These are phyloP conservation scores for Cystofilobasidium macerans DNA, from an alignment of 768 basidiomycete genomes.

Conservation along the genomic window DNA sequence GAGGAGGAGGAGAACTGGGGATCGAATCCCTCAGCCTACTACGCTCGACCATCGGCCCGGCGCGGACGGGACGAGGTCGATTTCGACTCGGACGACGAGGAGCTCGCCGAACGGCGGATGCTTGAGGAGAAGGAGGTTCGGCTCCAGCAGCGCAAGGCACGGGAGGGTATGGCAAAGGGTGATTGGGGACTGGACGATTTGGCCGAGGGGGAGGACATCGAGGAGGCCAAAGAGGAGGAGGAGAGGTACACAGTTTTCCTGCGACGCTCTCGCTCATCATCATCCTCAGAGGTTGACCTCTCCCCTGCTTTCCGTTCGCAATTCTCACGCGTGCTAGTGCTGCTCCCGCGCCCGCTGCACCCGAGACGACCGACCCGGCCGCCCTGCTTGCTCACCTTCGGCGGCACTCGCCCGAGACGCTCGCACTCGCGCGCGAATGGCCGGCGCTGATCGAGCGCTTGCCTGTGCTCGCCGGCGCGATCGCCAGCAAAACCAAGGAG, in stretches of 20 bases:
- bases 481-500: slow-evolving; percentile 40
- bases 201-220: slow-evolving; percentile 31
- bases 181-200: slow-evolving; percentile 66
- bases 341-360: not conserved
- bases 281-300: no score
- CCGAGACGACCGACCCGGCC: slow-evolving; percentile 17
- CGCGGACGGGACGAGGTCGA: slow-evolving; percentile 47
- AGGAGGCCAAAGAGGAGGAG: slow-evolving; percentile 34
- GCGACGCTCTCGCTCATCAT: not conserved
- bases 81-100: slow-evolving; percentile 44
- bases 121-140: slow-evolving; percentile 79
- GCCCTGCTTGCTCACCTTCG: slow-evolving; percentile 57
- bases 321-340: not conserved
- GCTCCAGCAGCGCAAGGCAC: slow-evolving; percentile 62
- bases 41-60: slow-evolving; percentile 45
- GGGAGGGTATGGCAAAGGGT: slow-evolving; percentile 58
- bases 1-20: slow-evolving; percentile 66
- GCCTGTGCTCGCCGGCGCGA: slow-evolving; percentile 46
- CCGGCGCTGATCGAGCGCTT: slow-evolving; percentile 55
- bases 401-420: slow-evolving; percentile 62
- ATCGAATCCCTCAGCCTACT: slow-evolving; percentile 63
- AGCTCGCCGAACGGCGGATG: slow-evolving; percentile 78
- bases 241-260: not conserved
- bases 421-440: slow-evolving; percentile 76
- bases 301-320: no score